Conservation (phyloP, 176 grass and related monocot genomes). For the Triticum monococcum region DNA sequence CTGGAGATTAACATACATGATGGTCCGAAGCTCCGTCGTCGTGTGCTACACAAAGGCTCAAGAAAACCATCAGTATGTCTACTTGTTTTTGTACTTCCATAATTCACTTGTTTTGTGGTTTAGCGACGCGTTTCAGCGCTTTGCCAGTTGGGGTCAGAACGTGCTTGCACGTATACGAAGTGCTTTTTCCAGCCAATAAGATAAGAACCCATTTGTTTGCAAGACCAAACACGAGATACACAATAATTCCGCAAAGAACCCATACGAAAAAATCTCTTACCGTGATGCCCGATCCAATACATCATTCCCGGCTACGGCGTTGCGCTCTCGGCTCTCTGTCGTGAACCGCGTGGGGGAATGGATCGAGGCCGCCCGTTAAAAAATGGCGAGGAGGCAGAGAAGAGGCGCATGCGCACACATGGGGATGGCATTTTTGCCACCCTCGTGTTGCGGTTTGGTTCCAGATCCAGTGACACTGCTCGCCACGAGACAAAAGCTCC, state of each 20-base stretch:
- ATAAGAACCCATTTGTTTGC: not conserved
- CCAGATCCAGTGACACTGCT: conserved; percentile 34
- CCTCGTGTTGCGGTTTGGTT: not conserved
- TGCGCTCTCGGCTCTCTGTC: not conserved
- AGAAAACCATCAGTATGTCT: not conserved
- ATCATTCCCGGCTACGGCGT: not conserved
- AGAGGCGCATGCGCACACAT: conserved; percentile 18
- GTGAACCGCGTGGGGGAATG: not conserved
- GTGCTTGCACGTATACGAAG: conserved; percentile 22
- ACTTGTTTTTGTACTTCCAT: not conserved
- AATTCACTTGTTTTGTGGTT: not conserved
- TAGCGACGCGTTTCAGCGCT: not conserved
- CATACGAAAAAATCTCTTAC: not conserved
- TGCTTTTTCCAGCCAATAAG: too few species aligned
- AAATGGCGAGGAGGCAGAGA: not conserved
- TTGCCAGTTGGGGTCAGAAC: conserved; percentile 2
- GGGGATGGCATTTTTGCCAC: conserved; percentile 11
- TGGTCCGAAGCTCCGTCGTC: too few species aligned
- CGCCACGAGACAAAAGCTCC: not conserved
- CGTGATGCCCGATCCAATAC: not conserved
- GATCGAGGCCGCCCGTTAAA: not conserved
- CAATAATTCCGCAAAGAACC: not conserved
- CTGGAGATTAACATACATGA: too few species aligned
- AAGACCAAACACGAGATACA: not conserved
- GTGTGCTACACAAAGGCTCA: too few species aligned